Evolutionary conservation across 805 yeast species (phyloP), one percentile per base, ranked within the genome.

Genomic region (Starmera quercuum): DNA sequence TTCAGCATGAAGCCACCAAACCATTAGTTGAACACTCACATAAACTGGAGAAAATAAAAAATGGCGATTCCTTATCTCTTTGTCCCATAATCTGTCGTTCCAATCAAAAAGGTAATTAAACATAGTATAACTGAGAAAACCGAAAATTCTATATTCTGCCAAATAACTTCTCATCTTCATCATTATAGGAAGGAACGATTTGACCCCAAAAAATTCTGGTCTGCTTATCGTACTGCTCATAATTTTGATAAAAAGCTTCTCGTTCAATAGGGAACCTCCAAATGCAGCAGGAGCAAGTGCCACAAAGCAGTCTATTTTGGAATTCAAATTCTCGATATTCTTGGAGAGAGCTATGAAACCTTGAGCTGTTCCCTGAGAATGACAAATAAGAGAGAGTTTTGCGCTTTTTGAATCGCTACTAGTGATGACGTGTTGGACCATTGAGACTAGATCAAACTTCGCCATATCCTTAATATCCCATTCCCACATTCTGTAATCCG

Each of bases 341-440:
- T 63, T 60, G 13, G 81, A 69, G 23, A 92, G 61, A 31, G 86
- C 73, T 47, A 83, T 60, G 35, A 86, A 81, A 1, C 82, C 68
- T 55, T 88, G 95, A 1, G 96, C 76, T 2, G 96, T 87, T 1
- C 97, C 97, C 58, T 92, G 97, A 12, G 95, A 84, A 53, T 90
- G 98, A 2, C 88, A 88, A 8, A 79, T 68, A 16, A 90, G 56
- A 0, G 80, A 67, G 7, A 88, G 46, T 45, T 77, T 71, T 3
- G 50, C 43, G 0, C 68, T 56, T 8, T 40, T 40, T 3, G 55
- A 44, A 6, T 50, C 48, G 0, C 71, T 56, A 16, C 47, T 51
- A 2, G 53, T 38, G 23, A 78, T 54, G 1, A 87, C 80, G 35
- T 70, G 68, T 23, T 78, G 72, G 7, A 88, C 65, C 58, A 90